Evolutionary conservation across 2,329 filamentous ascomycete genomes (phyloP), one percentile per base, ranked within the genome.

Genomic region (Orbilia blumenaviensis): DNA sequence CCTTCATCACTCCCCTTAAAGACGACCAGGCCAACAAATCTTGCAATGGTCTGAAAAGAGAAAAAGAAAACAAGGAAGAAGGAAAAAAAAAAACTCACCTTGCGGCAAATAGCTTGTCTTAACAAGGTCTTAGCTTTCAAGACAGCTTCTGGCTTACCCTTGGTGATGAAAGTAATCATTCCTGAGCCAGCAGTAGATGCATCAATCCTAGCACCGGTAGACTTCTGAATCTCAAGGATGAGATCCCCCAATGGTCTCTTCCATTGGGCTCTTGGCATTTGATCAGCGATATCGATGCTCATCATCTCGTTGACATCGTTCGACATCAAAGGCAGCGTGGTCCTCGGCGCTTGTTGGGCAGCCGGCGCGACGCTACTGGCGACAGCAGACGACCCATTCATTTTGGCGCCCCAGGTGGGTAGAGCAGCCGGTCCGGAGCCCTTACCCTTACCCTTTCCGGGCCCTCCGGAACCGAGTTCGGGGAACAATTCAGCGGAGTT

Each of bases 401-500:
- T 89, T 84, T 90, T 92, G 36, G 88, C 88, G 78, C 91, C 91
- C 93, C 94, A 97, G 79, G 92, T 89, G 79, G 88, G 87, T 69
- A 89, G 86, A 78, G 87, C 83, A 16, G 84, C 83, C 34, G 89
- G 85, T 83, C 93, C 94, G 63, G 89, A 85, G 21, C 85, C 88
- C 32, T 67, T 72, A n/a, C 72, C 72, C 46, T 76, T 76, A 25
- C 72, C 72, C 50, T 76, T 76, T 9, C 72, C 72, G 60, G 48
- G 48, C 10, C 64, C 72, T 32, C 61, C 62, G 78, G 88, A 87
- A 64, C 94, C 94, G 52, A 99, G 88, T 80, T 94, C 90, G n/a
- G 95, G 95, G 87, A 99, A 99, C 74, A 92, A 86, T 83, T 98
- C 94, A 81, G 96, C 92, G 16, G 92, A 96, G 81, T 92, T 88